Percentiles rank a stretch among this genome's conserved stretches.
These are phyloP conservation scores for Arabidopsis arenosa DNA, from an alignment of 345 rosid species.

Conservation along the genomic window DNA sequence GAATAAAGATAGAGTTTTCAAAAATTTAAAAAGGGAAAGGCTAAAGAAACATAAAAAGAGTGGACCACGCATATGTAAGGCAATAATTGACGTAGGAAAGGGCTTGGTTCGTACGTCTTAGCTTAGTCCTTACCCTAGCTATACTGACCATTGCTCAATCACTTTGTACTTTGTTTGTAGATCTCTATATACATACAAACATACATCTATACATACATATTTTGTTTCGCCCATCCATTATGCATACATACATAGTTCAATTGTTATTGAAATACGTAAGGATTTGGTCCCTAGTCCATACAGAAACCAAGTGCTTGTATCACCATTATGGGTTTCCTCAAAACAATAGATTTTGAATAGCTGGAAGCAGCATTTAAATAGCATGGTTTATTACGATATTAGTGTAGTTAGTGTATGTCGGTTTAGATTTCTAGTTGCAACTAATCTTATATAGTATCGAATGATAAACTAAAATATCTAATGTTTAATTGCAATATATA, in stretches of 20 bases:
- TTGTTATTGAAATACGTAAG: slow-evolving; percentile 3
- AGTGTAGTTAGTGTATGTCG: slow-evolving; percentile 27
- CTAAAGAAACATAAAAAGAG: slow-evolving; percentile 13
- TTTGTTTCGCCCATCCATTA: too few species aligned
- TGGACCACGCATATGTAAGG: slow-evolving; percentile 36
- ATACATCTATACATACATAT: too few species aligned
- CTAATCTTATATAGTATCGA: background rate
- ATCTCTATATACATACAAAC: slow-evolving; percentile 5
- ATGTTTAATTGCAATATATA: background rate
- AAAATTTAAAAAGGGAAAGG: background rate
- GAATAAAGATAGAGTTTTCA: slow-evolving; percentile 10
- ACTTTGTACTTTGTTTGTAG: background rate
- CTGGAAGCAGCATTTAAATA: slow-evolving; percentile 4
- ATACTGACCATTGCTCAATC: background rate
- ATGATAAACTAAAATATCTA: background rate
- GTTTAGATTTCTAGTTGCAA: slow-evolving; percentile 27
- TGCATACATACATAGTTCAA: background rate
- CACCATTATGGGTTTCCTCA: slow-evolving; percentile 33
- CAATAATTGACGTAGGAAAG: slow-evolving; percentile 36
- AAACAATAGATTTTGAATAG: slow-evolving; percentile 1
- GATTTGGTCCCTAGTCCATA: background rate
- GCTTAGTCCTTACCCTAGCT: slow-evolving; percentile 27
- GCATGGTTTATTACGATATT: background rate
- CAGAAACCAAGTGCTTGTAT: background rate
- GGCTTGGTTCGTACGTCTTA: slow-evolving; percentile 40